Conservation (phyloP, 2,329 filamentous ascomycete genomes). For the Diaporthe vexans region DNA sequence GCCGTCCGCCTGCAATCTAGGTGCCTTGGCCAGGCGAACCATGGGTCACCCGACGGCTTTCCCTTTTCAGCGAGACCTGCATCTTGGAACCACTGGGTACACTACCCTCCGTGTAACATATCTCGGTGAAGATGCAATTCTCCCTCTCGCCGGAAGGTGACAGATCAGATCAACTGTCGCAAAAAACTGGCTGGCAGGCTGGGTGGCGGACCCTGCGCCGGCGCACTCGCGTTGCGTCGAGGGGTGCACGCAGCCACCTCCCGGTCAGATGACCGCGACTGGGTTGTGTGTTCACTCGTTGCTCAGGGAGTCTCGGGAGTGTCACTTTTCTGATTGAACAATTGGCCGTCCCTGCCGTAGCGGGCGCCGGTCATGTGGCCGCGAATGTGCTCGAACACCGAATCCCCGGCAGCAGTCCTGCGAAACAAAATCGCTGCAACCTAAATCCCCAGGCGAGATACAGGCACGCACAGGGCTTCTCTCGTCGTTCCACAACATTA, state of each 20-base stretch:
- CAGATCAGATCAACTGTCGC: constrained; percentile 39
- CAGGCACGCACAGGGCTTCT: constrained; percentile 18
- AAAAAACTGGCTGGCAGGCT: constrained; percentile 18
- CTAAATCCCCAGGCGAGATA: constrained; percentile 1
- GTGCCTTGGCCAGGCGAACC: background rate
- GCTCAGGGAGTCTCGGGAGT: constrained; percentile 4
- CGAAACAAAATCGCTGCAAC: constrained; percentile 11
- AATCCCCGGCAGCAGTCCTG: constrained; percentile 17
- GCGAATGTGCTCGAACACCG: constrained; percentile 8
- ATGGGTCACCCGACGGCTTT: constrained; percentile 15
- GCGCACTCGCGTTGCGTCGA: constrained; percentile 26
- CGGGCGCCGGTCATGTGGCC: constrained; percentile 26
- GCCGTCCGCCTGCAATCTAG: constrained; percentile 16
- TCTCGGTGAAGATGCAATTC: constrained; percentile 27
- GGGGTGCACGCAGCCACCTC: constrained; percentile 26
- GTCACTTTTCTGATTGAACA: constrained; percentile 13
- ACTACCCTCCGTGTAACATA: constrained; percentile 23
- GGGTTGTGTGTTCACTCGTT: background rate
- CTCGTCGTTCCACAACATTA: constrained; percentile 27
- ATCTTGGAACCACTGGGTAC: constrained; percentile 34
- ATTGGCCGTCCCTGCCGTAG: background rate
- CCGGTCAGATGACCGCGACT: constrained; percentile 18
- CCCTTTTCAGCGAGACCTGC: constrained; percentile 26
- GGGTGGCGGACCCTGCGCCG: constrained; percentile 16
- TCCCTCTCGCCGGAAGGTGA: constrained; percentile 14